phyloP scores from a whole-genome alignment of 768 basidiomycete genomes.

The Exsudoporus frostii region DNA sequence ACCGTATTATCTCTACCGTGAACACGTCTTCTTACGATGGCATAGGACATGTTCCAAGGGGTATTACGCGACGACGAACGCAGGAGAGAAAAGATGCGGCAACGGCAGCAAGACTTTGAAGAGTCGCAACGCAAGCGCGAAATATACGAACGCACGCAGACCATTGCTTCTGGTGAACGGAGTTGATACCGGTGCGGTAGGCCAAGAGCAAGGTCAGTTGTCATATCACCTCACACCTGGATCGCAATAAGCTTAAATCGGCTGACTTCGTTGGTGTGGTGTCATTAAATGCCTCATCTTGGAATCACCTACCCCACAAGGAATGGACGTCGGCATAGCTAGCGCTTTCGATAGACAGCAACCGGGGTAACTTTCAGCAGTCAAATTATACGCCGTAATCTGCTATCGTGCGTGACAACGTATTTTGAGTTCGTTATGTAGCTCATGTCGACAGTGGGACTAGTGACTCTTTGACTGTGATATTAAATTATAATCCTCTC shows the following conservation, averaged over 20 bases:
- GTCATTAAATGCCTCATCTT: not conserved
- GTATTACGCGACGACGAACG: constrained; percentile 88
- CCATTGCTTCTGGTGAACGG: constrained; percentile 20
- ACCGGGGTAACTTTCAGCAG: not conserved
- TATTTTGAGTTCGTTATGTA: not conserved
- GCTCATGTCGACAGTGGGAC: constrained; percentile 8
- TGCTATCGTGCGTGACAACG: constrained; percentile 13
- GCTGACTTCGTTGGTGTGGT: not conserved
- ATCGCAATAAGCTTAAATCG: not conserved
- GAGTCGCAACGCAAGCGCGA: constrained; percentile 63
- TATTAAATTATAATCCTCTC: not conserved
- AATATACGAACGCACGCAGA: constrained; percentile 57
- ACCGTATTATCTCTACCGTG: not conserved
- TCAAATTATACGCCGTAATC: not conserved
- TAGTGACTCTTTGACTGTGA: not conserved
- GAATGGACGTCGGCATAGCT: not conserved
- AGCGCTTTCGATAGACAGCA: constrained; percentile 2
- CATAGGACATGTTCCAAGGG: constrained; percentile 86
- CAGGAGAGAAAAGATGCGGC: constrained; percentile 63
- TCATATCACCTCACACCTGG: too few species aligned
- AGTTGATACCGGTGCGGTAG: not conserved
- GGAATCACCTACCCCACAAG: not conserved
- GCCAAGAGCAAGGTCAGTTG: constrained; percentile 2
- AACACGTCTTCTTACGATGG: constrained; percentile 9
- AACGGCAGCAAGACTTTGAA: constrained; percentile 59